phyloP scores from a whole-genome alignment of 2,329 filamentous ascomycete genomes.

The Seiridium unicorne region DNA sequence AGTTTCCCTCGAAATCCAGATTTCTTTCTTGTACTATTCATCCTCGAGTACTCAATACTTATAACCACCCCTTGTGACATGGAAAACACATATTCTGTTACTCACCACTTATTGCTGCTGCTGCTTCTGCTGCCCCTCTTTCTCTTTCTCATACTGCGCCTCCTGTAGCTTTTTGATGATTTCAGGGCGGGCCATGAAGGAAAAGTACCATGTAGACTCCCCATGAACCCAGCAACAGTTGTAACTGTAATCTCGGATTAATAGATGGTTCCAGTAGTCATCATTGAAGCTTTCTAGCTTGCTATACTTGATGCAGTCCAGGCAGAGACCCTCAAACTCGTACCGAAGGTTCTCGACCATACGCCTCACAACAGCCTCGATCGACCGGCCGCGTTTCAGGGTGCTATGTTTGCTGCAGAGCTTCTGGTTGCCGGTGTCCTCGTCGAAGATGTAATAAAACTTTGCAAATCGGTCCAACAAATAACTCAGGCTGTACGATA shows the following conservation, averaged over 20 bases:
- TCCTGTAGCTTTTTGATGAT: background rate
- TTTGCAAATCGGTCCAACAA: background rate
- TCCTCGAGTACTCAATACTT: no score
- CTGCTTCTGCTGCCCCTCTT: background rate
- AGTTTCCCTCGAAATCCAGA: no score
- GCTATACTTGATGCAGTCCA: background rate
- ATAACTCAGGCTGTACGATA: background rate
- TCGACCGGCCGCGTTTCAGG: background rate
- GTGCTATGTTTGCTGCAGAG: background rate
- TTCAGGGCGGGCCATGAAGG: background rate
- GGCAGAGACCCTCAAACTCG: background rate
- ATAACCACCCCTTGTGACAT: no score
- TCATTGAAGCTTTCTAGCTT: background rate
- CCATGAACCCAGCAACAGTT: background rate
- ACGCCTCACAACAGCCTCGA: background rate
- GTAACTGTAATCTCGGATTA: background rate
- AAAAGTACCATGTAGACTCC: background rate
- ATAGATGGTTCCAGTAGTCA: background rate
- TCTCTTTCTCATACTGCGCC: background rate
- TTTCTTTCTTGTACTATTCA: no score
- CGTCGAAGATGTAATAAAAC: background rate
- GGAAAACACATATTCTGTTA: no score
- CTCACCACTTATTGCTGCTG: background rate
- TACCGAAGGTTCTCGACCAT: background rate
- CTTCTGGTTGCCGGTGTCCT: background rate